Evolutionary conservation across 164 flowering plant genomes (phyloP), one percentile per base, ranked within the genome.

Genomic region (Vitis amurensis): DNA sequence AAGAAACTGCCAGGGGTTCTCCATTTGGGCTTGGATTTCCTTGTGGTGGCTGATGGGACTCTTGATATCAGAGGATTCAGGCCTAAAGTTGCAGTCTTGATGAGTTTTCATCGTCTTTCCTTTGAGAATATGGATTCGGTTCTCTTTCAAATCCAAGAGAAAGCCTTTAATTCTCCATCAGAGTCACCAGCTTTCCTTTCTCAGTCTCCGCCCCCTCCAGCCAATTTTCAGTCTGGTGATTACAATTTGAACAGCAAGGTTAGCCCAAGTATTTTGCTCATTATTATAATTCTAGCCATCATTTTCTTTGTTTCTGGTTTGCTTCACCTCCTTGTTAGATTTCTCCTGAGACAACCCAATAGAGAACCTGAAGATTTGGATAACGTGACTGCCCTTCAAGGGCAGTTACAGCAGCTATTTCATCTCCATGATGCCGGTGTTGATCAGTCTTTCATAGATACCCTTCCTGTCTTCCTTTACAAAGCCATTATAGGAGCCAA

Each of bases 361-460:
- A 81, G 89, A 75, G 85, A 84, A 63, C 81, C 88, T 10, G 92
- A 87, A 16, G 94, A 85, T 16, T 47, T 67, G 12, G 94, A 89
- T 6, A 78, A 67, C 74, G 90, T 78, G 7, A 89, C 94, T 47
- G 97, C 87, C 8, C 86, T 90, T 17, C 98, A 96, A 83, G 98
- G 99, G 29, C 97, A 87, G 78, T 70, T 96, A 50, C 99, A 91
- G 75, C 97, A 93, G 64, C 89, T 96, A 0, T 93, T 93, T 73
- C 88, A 90, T 74, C 90, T 96, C 27, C 98, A 96, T 74, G 98
- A 93, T 77, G 71, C 97, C 23, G 98, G 99, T 1, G 95, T 96
- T 1, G 99, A 96, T 71, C 99, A 96, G 64, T 84, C 97, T 12
- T 92, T 83, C 76, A 91, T 96, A 12, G 98, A 93, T 70, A 79